Evolutionary conservation across 2,329 filamentous ascomycete genomes (phyloP), one percentile per base, ranked within the genome.

Genomic region (Stromatinia cepivora): DNA sequence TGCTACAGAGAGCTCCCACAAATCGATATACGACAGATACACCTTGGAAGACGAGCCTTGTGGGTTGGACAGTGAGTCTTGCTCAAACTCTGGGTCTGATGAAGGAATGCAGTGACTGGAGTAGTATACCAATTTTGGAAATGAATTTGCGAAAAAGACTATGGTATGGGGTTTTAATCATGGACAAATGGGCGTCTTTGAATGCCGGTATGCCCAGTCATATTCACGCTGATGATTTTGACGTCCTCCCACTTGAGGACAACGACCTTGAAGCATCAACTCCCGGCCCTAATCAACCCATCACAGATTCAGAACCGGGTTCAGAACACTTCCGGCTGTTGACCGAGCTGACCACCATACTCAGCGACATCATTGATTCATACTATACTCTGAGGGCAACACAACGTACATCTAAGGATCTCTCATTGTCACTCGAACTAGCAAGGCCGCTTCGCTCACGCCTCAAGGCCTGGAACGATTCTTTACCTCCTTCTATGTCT

Each of bases 101-200:
- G 31, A 76, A 73, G 46, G 78, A 79, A 59, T 78, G 77, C 42
- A 67, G 74, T 11, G 72, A 72, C 58, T 79, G 78, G 78, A 73
- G 69, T 2, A 73, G 72, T 34, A 72, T 79, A 53, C 77, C 78
- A 4, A 65, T 70, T 11, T 79, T 76, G 77, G 78, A 79, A 69
- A 76, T 76, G 36, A 72, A 70, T 7, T 69, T 79, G 1, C 72
- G 78, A 15, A 78, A 78, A 70, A 73, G 78, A 11, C 70, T 79
- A 0, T 79, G 78, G 77, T 77, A 76, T 64, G 74, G 74, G 3
- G 71, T 77, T 17, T 77, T 76, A 67, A 74, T 78, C 5, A 77
- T 77, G 74, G 78, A 79, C 46, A 79, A 79, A 66, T 79, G 78
- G 78, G 75, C 78, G 1, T 76, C 77, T 15, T 70, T 79, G 17